These are phyloP conservation scores for Amniculicola lignicola DNA, from an alignment of 495 filamentous ascomycete genomes.

Conservation along the genomic window DNA sequence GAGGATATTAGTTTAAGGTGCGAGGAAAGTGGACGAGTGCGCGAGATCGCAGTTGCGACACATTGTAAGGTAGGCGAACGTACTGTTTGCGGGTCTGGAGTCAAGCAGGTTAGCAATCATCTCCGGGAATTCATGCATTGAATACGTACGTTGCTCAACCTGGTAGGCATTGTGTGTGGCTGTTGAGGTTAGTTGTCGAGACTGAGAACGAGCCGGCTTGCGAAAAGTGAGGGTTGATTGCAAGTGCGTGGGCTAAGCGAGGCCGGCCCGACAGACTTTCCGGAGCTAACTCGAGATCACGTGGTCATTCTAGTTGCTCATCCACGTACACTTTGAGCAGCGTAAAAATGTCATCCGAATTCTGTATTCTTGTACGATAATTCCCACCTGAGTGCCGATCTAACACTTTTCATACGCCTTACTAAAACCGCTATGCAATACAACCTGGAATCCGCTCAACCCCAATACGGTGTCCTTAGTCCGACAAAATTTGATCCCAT, in stretches of 20 bases:
- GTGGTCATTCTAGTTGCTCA: background rate
- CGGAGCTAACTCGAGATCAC: background rate
- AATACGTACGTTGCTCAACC: constrained; percentile 56
- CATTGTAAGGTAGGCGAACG: background rate
- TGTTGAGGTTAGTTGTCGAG: constrained; percentile 12
- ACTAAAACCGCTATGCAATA: constrained; percentile 23
- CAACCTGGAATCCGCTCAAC: constrained; percentile 7
- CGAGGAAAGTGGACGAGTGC: too few species aligned
- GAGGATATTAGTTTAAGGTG: background rate
- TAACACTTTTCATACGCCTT: background rate
- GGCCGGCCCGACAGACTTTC: background rate
- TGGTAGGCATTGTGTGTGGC: constrained; percentile 68
- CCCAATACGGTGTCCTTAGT: constrained; percentile 71
- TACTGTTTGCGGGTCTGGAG: constrained; percentile 64
- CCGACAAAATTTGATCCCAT: constrained; percentile 57
- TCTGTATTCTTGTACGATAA: too few species aligned
- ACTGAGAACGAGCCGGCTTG: background rate
- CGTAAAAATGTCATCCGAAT: too few species aligned
- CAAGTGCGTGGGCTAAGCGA: constrained; percentile 2
- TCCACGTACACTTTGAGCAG: too few species aligned
- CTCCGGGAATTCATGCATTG: background rate
- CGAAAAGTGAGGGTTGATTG: background rate
- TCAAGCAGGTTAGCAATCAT: background rate
- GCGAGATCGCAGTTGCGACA: too few species aligned
- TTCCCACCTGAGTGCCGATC: too few species aligned